These are phyloP conservation scores for Dendrostoma leiphaemia DNA, from an alignment of 2,329 filamentous ascomycete genomes.

Conservation along the genomic window DNA sequence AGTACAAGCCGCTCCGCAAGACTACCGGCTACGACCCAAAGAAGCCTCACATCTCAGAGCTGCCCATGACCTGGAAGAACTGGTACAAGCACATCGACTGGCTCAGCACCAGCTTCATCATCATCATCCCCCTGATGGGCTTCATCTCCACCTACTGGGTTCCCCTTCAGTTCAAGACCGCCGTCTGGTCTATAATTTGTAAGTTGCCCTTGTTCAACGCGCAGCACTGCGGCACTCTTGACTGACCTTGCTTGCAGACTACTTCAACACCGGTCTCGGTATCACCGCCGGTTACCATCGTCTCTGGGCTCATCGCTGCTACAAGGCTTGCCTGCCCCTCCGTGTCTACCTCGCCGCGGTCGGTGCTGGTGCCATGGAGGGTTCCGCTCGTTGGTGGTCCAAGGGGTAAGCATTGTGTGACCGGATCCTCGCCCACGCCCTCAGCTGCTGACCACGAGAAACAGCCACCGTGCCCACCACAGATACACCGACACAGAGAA, in stretches of 20 bases:
- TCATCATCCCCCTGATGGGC: conserved; percentile 73
- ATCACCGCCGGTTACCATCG: conserved; percentile 80
- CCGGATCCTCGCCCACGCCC: no score
- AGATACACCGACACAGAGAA: conserved; percentile 91
- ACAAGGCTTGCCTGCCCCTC: conserved; percentile 73
- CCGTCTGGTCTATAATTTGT: conserved; percentile 66
- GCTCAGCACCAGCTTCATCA: conserved; percentile 81
- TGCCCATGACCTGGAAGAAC: conserved; percentile 75
- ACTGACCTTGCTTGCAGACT: conserved; percentile 43
- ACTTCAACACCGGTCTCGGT: conserved; percentile 79
- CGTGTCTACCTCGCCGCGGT: conserved; percentile 80
- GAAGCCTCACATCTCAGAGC: conserved; percentile 85
- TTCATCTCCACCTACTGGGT: conserved; percentile 75
- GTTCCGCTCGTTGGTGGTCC: conserved; percentile 87
- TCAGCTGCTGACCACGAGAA: not conserved
- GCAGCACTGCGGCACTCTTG: not conserved
- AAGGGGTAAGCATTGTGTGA: conserved; percentile 46
- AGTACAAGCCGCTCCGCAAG: conserved; percentile 52
- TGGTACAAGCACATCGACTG: conserved; percentile 94
- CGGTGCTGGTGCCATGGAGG: conserved; percentile 80
- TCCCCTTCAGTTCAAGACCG: conserved; percentile 69
- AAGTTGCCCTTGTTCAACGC: not conserved
- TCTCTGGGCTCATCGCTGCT: conserved; percentile 83
- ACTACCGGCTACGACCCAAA: conserved; percentile 42
- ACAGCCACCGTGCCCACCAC: conserved; percentile 75